These are phyloP conservation scores for Elongisporangium anandrum DNA, from an alignment of 352 stramenopile species.

Conservation along the genomic window DNA sequence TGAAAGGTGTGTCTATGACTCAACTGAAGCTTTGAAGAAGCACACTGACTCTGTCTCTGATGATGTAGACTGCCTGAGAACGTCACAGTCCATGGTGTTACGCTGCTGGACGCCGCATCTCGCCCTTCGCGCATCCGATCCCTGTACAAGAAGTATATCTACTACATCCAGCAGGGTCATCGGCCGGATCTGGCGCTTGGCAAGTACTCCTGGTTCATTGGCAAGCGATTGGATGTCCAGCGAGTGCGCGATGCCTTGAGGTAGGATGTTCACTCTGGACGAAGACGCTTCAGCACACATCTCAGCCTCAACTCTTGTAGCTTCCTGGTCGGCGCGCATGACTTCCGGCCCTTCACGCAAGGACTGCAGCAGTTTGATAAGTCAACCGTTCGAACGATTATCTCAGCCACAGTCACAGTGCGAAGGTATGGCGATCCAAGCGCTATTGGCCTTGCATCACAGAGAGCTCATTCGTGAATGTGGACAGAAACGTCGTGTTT, in stretches of 20 bases:
- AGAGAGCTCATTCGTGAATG: background rate
- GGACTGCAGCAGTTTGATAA: slow-evolving; percentile 65
- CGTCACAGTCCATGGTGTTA: slow-evolving; percentile 51
- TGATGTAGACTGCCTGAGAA: slow-evolving; percentile 28
- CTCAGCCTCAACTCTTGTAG: slow-evolving; percentile 18
- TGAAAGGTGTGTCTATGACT: slow-evolving; percentile 22
- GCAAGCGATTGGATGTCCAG: slow-evolving; percentile 52
- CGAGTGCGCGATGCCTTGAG: slow-evolving; percentile 60
- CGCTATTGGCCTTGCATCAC: background rate
- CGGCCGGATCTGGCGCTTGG: slow-evolving; percentile 61
- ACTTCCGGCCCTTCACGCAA: slow-evolving; percentile 82
- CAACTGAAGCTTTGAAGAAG: too few relatives aligned
- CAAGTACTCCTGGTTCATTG: slow-evolving; percentile 84
- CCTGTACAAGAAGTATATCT: slow-evolving; percentile 87
- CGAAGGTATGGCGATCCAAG: slow-evolving; percentile 27
- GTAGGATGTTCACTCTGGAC: slow-evolving; percentile 13
- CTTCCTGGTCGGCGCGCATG: slow-evolving; percentile 59
- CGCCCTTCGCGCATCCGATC: slow-evolving; percentile 63
- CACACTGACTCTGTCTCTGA: background rate
- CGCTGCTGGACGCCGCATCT: slow-evolving; percentile 16
- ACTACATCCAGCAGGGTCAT: slow-evolving; percentile 85
- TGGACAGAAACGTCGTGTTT: slow-evolving; percentile 58
- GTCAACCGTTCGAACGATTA: slow-evolving; percentile 61
- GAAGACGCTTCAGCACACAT: background rate
- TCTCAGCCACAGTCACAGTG: slow-evolving; percentile 57